Conservation (phyloP, 139 green algal genomes). For the Penium margaritaceum region DNA sequence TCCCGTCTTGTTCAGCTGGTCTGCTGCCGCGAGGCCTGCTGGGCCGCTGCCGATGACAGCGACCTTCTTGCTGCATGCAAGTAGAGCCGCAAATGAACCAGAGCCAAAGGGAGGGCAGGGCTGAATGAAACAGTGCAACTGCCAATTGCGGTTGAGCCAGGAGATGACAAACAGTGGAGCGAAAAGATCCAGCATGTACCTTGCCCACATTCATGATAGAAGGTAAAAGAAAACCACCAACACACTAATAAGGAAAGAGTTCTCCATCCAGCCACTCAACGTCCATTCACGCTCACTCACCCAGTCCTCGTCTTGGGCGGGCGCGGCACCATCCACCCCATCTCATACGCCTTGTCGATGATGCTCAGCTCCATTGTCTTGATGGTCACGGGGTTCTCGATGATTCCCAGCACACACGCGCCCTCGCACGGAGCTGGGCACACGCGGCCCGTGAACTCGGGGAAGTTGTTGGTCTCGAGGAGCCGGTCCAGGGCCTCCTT, state of each 20-base stretch:
- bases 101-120: no score
- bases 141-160: no score
- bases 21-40: constrained; percentile 81
- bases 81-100: no score
- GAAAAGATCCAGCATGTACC: no score
- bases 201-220: no score
- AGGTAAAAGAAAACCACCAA: no score
- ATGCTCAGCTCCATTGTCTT: constrained; percentile 91
- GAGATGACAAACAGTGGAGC: no score
- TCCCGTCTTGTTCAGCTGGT: constrained; percentile 92
- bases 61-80: constrained; percentile 56
- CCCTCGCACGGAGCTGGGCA: constrained; percentile 92
- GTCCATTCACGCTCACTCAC: no score
- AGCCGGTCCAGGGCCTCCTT: constrained; percentile 80
- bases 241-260: no score
- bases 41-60: constrained; percentile 82
- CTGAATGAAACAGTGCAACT: no score
- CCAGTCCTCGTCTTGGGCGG: constrained; percentile 71
- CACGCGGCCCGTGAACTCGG: constrained; percentile 89
- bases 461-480: constrained; percentile 97
- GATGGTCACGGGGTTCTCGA: constrained; percentile 90
- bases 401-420: constrained; percentile 90
- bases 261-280: no score
- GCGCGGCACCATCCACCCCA: constrained; percentile 85
- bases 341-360: constrained; percentile 88